phyloP scores from a whole-genome alignment of 2,329 filamentous ascomycete species.

The Microsporum canis region DNA sequence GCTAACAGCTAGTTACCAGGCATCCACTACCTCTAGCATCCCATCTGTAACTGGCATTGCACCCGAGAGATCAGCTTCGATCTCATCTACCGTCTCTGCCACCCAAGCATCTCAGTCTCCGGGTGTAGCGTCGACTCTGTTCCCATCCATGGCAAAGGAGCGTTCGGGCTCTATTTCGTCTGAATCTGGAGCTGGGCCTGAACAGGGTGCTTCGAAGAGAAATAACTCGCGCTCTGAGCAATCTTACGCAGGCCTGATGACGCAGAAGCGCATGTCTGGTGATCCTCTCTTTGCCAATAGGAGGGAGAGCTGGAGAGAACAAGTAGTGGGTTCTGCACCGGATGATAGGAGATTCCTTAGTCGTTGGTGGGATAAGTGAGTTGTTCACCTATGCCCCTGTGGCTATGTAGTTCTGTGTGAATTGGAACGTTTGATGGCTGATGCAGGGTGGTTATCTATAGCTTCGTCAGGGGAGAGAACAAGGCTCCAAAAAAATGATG shows the following conservation, averaged over 20 bases:
- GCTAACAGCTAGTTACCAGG: not conserved
- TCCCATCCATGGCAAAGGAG: not conserved
- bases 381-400: conserved; percentile 9
- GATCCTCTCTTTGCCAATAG: conserved; percentile 29
- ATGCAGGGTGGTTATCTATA: not conserved
- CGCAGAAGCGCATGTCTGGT: conserved; percentile 34
- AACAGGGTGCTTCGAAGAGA: conserved; percentile 7
- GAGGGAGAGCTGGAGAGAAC: conserved; percentile 36
- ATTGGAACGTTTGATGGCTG: not conserved
- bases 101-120: conserved; percentile 15
- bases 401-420: not conserved
- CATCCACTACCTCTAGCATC: conserved; percentile 18
- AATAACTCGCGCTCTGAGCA: conserved; percentile 12
- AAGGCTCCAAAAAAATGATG: conserved; percentile 4
- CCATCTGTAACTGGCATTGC: not conserved
- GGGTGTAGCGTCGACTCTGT: conserved; percentile 4
- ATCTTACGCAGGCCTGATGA: conserved; percentile 29
- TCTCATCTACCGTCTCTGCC: not conserved
- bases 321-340: conserved; percentile 20
- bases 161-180: not conserved
- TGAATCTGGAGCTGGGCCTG: not conserved
- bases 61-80: not conserved
- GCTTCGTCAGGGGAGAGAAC: conserved; percentile 7
- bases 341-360: conserved; percentile 27
- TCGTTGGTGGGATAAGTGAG: conserved; percentile 31